phyloP scores from a whole-genome alignment of 108 stramenopile species.

The Cylindrotheca closterium region DNA sequence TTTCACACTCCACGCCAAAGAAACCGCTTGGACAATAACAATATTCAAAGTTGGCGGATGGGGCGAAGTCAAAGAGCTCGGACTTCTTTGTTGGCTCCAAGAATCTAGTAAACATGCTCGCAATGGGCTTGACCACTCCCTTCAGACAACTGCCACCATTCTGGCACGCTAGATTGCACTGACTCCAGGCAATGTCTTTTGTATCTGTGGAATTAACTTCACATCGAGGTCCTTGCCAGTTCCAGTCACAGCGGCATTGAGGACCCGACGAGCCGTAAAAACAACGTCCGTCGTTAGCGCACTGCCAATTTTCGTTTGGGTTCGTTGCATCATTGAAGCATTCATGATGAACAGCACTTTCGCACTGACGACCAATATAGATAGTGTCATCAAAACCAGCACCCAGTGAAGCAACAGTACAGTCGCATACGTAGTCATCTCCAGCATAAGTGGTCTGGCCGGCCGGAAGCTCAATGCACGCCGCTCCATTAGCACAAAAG shows the following conservation, averaged over 20 bases:
- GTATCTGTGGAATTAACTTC: background rate
- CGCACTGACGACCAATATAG: background rate
- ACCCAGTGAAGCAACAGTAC: too few species aligned
- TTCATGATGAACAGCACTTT: background rate
- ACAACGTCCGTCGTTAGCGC: background rate
- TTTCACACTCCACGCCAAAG: slow-evolving; percentile 5
- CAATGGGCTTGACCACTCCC: background rate
- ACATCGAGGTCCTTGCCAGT: background rate
- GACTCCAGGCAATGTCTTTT: background rate
- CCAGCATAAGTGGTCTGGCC: background rate
- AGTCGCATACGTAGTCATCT: background rate
- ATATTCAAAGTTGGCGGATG: background rate
- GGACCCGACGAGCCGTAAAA: background rate
- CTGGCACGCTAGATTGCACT: background rate
- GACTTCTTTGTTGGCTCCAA: background rate
- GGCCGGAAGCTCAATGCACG: background rate
- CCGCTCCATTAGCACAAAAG: background rate
- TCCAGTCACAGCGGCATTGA: background rate
- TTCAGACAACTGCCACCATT: background rate
- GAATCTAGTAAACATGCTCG: background rate
- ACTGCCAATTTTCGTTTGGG: background rate
- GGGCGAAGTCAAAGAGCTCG: background rate
- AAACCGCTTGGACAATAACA: slow-evolving; percentile 5
- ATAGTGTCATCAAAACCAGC: background rate
- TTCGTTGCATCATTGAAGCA: background rate